phyloP scores from a whole-genome alignment of 352 stramenopile genomes.

The Sclerospora graminicola region DNA sequence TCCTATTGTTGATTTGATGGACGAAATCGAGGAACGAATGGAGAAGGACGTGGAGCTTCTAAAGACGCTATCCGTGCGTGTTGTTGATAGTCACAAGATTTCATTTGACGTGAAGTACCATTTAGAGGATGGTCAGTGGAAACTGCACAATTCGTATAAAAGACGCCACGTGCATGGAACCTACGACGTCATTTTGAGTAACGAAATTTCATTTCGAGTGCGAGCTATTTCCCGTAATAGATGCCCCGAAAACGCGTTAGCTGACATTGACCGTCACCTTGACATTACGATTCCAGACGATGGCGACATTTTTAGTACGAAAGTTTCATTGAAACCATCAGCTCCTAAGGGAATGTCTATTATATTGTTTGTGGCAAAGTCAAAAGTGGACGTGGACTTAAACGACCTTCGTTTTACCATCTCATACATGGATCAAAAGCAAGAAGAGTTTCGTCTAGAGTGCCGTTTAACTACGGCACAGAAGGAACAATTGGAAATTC shows the following conservation, averaged over 20 bases:
- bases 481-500: no score
- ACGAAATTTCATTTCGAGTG: no score
- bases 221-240: conserved; percentile 16
- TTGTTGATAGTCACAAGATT: conserved; percentile 3
- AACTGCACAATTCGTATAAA: no score
- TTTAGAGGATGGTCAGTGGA: conserved; percentile 18
- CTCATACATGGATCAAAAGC: no score
- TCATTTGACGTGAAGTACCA: conserved; percentile 32
- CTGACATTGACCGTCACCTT: no score
- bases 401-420: conserved; percentile 18
- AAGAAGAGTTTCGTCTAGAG: no score
- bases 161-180: conserved; percentile 10
- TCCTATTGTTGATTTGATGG: conserved; percentile 13
- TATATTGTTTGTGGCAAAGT: conserved; percentile 13
- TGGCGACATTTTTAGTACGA: conserved; percentile 18
- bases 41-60: conserved; percentile 4
- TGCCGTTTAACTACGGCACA: no score
- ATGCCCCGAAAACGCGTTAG: not conserved
- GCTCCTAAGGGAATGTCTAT: conserved; percentile 14
- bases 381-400: conserved; percentile 12
- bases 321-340: conserved; percentile 7
- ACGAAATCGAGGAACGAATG: conserved; percentile 20
- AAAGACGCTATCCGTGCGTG: conserved; percentile 15
- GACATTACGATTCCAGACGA: no score
- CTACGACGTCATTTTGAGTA: conserved; percentile 26